These are phyloP conservation scores for Exophiala viscosa DNA, from an alignment of 2,329 filamentous ascomycete species.

Conservation along the genomic window DNA sequence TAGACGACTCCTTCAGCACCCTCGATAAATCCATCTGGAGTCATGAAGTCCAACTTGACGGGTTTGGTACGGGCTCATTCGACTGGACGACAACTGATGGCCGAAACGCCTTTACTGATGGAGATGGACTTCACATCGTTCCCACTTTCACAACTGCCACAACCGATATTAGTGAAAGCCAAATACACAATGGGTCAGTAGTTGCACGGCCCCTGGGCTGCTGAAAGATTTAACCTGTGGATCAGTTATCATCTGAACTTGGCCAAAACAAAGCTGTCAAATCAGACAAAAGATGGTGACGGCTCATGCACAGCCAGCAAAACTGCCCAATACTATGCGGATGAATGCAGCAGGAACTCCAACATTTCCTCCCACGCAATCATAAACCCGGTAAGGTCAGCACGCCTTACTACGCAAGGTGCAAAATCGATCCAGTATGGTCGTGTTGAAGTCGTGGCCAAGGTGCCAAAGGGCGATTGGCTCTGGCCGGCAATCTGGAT, in stretches of 20 bases:
- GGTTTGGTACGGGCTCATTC: conserved; percentile 49
- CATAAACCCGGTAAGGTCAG: conserved; percentile 50
- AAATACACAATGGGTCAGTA: conserved; percentile 23
- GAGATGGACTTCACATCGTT: conserved; percentile 52
- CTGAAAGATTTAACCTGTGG: conserved; percentile 26
- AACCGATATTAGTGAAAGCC: conserved; percentile 30
- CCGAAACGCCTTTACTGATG: conserved; percentile 48
- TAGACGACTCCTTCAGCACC: conserved; percentile 49
- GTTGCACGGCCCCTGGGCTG: conserved; percentile 8
- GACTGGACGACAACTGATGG: conserved; percentile 53
- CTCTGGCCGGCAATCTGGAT: conserved; percentile 53
- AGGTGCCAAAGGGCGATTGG: conserved; percentile 54
- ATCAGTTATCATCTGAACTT: conserved; percentile 39
- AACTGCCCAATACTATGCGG: conserved; percentile 12
- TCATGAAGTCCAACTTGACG: conserved; percentile 48
- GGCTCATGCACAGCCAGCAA: conserved; percentile 16
- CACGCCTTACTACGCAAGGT: conserved; percentile 47
- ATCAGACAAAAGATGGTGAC: conserved; percentile 13
- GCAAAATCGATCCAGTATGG: conserved; percentile 50
- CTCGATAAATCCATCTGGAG: conserved; percentile 46
- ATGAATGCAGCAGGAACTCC: conserved; percentile 34
- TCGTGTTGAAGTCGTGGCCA: conserved; percentile 52
- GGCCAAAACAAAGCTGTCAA: too few relatives aligned
- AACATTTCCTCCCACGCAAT: conserved; percentile 41
- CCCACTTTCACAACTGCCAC: conserved; percentile 47